Conservation (phyloP, 2,329 filamentous ascomycete species). For the Calonectria montana region DNA sequence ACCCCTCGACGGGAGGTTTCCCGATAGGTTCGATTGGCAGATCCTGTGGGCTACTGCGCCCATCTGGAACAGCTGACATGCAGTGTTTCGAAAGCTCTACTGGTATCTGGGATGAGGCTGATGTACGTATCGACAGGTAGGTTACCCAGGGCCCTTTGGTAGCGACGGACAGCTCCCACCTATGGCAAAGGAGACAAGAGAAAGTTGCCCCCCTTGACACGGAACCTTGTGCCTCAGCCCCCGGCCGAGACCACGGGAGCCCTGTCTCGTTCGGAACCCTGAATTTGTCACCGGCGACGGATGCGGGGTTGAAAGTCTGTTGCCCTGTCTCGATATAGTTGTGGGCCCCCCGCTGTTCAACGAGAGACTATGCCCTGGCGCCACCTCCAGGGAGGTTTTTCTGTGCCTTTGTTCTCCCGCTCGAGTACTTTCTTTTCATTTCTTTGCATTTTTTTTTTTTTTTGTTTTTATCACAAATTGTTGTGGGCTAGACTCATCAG, state of each 20-base stretch:
- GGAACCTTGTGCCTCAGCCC: background rate
- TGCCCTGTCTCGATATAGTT: background rate
- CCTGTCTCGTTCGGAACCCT: background rate
- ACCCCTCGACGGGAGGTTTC: no score
- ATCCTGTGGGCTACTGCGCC: no score
- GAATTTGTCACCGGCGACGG: background rate
- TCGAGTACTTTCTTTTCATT: background rate
- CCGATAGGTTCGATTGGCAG: no score
- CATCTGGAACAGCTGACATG: no score
- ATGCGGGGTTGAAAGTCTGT: background rate
- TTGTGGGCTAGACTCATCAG: background rate
- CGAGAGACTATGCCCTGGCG: background rate
- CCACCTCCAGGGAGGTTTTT: background rate
- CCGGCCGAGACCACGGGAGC: background rate
- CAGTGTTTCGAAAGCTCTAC: no score
- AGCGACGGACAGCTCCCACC: no score
- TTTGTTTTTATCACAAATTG: background rate
- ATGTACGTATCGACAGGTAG: no score
- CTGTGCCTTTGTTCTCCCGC: background rate
- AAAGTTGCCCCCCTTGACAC: no score
- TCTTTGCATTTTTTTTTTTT: background rate
- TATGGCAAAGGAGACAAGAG: no score
- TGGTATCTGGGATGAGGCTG: no score
- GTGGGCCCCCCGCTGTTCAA: background rate
- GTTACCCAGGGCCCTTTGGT: no score